Base-by-base conservation (phyloP, 169 alveolate genomes). In the Theileria equi region DNA sequence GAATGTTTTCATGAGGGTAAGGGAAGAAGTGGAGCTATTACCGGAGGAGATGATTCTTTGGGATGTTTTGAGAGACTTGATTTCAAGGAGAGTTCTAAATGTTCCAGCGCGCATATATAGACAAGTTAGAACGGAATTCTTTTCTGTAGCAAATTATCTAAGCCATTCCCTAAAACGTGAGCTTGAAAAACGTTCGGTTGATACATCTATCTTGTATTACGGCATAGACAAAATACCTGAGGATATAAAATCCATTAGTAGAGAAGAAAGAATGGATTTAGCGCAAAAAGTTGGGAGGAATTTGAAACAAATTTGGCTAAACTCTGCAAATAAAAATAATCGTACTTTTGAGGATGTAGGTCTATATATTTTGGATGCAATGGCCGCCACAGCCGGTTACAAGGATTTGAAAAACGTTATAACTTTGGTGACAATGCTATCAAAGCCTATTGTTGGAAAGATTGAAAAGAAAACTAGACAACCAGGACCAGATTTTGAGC, bases 341-440 rank as follows among this genome's bases (percentile, higher is more conserved):
- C 19, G 53, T n/a, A 16, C 43, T 32, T 36, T 65, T 53, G 79
- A 76, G 36, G 40, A 62, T 0, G 23, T 43, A 6, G 85, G 80
- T n/a, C 26, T 67, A 32, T 41, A 36, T 5, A 41, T 76, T 4
- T 31, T 76, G 25, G 85, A 76, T 23, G 85, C 85, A 16, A 55
- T 65, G 68, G 58, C 74, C 10, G 52, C 74, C n/a, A 52, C 85
- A 5, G 85, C 85, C 6, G 85, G 85, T 1, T 76, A 76, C 44
- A 49, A 35, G 31, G 35, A 64, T 13, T 16, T 76, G 32, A 63
- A 52, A 26, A 63, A 76, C 48, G 21, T 76, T 11, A 36, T 76
- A 3, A 57, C 48, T 11, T 47, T 76, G 5, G 85, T 53, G 10
- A 52, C 68, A 21, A 64, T 76, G 79, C 50, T 76, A 31, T 63